Evolutionary conservation across 2,329 filamentous ascomycete species (phyloP).

Genomic region (Colletotrichum orbiculare): DNA sequence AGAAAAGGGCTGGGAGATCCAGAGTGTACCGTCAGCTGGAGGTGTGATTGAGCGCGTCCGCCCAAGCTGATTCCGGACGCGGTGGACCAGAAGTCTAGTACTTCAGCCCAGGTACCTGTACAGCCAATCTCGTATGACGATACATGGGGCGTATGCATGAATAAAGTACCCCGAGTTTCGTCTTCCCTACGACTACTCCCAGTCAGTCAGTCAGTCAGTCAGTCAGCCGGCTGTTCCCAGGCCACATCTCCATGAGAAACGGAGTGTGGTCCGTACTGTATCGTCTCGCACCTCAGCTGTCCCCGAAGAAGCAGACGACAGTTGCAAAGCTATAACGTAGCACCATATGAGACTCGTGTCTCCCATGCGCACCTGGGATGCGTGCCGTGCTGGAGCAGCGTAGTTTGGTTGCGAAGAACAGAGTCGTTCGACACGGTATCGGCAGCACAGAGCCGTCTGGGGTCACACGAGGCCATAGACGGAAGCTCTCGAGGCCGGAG

Average conservation of each 20-base stretch:
- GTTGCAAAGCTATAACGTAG: constrained; percentile 7
- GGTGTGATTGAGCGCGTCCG: constrained; percentile 29
- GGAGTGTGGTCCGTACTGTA: constrained; percentile 1
- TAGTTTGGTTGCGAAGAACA: neutral
- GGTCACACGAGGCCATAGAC: constrained; percentile 13
- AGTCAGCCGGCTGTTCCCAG: constrained; percentile 17
- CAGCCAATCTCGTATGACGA: constrained; percentile 40
- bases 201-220: constrained; percentile 26
- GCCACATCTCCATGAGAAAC: constrained; percentile 28
- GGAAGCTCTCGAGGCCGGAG: constrained; percentile 7
- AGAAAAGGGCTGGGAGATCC: constrained; percentile 13
- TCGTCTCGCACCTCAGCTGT: neutral
- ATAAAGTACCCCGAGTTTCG: constrained; percentile 42
- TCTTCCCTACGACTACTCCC: constrained; percentile 21
- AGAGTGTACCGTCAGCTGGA: constrained; percentile 21
- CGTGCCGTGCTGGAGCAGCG: neutral
- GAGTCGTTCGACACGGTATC: neutral
- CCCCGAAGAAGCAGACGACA: constrained; percentile 7
- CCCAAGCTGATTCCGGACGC: constrained; percentile 28
- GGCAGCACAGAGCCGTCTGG: constrained; percentile 4
- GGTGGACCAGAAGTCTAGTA: constrained; percentile 36
- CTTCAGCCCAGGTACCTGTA: constrained; percentile 42
- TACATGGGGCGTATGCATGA: constrained; percentile 43
- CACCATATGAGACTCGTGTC: constrained; percentile 5
- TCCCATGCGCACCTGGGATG: constrained; percentile 4